phyloP scores from a whole-genome alignment of 1,139 yeast species.

The Kurtzmaniella natalensis region DNA sequence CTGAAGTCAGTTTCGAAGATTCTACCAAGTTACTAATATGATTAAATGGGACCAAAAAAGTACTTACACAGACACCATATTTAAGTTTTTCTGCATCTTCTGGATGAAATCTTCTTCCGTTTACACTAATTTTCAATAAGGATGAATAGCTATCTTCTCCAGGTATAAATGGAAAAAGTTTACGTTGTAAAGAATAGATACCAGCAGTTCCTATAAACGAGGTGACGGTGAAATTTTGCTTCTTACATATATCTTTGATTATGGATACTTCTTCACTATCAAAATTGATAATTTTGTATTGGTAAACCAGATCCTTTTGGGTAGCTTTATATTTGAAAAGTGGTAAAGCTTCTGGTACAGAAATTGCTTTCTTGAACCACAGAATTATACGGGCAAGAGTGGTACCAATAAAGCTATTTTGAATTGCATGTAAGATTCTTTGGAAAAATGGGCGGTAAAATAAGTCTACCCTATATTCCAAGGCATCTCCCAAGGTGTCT shows the following conservation, averaged over 20 bases:
- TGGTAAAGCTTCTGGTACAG: slow-evolving; percentile 7
- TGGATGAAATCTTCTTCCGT: slow-evolving; percentile 25
- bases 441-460: slow-evolving; percentile 3
- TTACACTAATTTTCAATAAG: slow-evolving; percentile 14
- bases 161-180: neutral
- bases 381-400: neutral
- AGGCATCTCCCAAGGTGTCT: slow-evolving; percentile 2
- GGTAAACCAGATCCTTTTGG: slow-evolving; percentile 4
- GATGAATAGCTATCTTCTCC: slow-evolving; percentile 10
- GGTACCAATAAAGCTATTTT: neutral
- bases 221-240: slow-evolving; percentile 3
- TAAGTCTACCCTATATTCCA: slow-evolving; percentile 4
- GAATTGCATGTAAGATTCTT: neutral
- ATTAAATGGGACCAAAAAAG: slow-evolving; percentile 5
- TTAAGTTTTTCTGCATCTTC: slow-evolving; percentile 7
- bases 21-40: neutral
- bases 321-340: slow-evolving; percentile 3
- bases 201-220: slow-evolving; percentile 3
- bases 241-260: slow-evolving; percentile 1
- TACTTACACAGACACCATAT: slow-evolving; percentile 19
- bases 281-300: slow-evolving; percentile 10
- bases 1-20: neutral
- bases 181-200: slow-evolving; percentile 3
- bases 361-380: slow-evolving; percentile 3
- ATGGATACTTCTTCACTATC: slow-evolving; percentile 3